phyloP scores from a whole-genome alignment of 306 rosid genomes.

The Dalbergia cochinchinensis region DNA sequence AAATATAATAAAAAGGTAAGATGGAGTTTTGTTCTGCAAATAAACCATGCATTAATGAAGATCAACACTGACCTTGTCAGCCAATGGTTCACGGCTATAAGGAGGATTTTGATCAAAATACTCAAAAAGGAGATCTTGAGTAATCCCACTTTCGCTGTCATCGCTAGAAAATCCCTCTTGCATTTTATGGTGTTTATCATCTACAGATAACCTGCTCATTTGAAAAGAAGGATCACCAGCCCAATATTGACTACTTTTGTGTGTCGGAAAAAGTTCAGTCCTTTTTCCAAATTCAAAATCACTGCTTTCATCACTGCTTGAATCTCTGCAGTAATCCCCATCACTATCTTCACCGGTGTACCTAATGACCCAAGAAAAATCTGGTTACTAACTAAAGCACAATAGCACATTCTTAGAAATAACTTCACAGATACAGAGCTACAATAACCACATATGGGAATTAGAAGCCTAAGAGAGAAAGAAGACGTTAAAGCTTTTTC shows the following conservation, averaged over 20 bases:
- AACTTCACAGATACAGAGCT: not conserved
- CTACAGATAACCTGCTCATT: conserved; percentile 58
- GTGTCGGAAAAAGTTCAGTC: conserved; percentile 45
- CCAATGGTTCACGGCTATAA: conserved; percentile 83
- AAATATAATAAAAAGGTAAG: conserved; percentile 41
- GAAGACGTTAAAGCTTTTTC: not conserved
- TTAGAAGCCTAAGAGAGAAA: not conserved
- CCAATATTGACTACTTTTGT: conserved; percentile 46
- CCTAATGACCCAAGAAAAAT: conserved; percentile 55
- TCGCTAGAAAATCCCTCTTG: conserved; percentile 78
- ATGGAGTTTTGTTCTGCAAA: conserved; percentile 33
- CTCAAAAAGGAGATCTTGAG: conserved; percentile 70
- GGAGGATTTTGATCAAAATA: conserved; percentile 83
- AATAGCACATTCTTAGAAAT: conserved; percentile 4
- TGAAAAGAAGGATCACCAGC: conserved; percentile 45
- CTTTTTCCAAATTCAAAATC: conserved; percentile 70
- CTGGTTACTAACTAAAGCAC: conserved; percentile 23
- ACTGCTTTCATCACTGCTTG: conserved; percentile 88
- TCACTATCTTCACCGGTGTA: conserved; percentile 69
- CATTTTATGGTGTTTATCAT: conserved; percentile 47
- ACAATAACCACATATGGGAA: not conserved
- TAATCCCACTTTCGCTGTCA: conserved; percentile 69
- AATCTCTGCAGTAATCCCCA: conserved; percentile 66
- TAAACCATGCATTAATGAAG: conserved; percentile 29
- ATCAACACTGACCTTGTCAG: conserved; percentile 74